Evolutionary conservation across 1,284 basidiomycete species (phyloP), one percentile per base, ranked within the genome.

Genomic region (Cryptococcus sp.): DNA sequence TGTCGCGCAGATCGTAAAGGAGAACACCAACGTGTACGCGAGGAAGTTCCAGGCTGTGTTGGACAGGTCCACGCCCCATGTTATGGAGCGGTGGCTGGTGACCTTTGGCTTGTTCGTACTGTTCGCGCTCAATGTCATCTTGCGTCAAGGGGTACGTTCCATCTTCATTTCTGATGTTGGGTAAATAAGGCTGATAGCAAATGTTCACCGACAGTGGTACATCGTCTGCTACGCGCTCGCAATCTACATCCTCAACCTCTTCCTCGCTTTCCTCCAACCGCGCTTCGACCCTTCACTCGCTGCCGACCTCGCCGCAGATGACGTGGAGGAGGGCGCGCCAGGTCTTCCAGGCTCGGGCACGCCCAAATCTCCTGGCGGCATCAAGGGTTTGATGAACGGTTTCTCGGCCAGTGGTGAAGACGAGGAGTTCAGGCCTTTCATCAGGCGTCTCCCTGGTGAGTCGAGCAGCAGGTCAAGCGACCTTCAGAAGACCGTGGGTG

Each of bases 391-490:
- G 40, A 64, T 78, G 66, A 66, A 54, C 38, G 75, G 75, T 16
- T 78, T 77, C 67, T 63, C 63, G 13, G 67, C 56, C 55, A 66
- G 70, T 27, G 65, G 84, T 85, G 68, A 80, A 20, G 74, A 81
- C 50, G 93, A 95, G 65, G 95, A 97, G 74, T 96, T 97, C 81
- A 83, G 92, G 57, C 96, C 96, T 1, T 99, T 99, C 78, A 95
- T 99, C 64, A 84, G 96, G 60, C 83, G 96, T 54, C 82, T 99
- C 62, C 96, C 96, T 90, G 93, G 94, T 94, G 68, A 70, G 86
- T 80, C 20, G 17, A 19, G 19, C 16, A 23, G 20, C 46, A 19
- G 44, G 45, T 23, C 41, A 6, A 13, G 16, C 22, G 20, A 17
- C 22, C 13, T 27, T 23, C 6, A 25, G 10, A 39, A 16, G 8